A percentile compares a stretch with the other conserved stretches of the same genome.
Conservation (phyloP, 441 rosid genomes). For the Kokia cookei region DNA sequence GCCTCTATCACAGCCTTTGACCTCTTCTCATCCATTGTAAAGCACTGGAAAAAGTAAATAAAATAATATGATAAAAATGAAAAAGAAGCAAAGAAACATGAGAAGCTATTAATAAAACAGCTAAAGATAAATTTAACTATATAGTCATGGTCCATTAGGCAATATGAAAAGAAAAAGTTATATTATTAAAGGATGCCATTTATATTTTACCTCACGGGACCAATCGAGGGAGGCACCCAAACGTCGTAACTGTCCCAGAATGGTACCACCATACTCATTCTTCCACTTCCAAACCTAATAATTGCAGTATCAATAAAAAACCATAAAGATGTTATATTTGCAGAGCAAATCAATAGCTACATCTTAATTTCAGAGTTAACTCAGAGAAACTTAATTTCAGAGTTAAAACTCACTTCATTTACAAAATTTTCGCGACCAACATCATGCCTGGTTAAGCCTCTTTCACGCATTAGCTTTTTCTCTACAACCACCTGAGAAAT, state of each 20-base stretch:
- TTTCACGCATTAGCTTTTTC: constrained; percentile 74
- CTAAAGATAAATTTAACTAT: not conserved
- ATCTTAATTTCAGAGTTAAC: not conserved
- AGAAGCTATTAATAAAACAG: not conserved
- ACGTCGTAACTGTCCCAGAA: constrained; percentile 57
- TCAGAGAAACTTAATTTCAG: not conserved
- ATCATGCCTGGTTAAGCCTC: constrained; percentile 67
- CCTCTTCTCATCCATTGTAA: constrained; percentile 90
- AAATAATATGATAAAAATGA: not conserved
- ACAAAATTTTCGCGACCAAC: constrained; percentile 77
- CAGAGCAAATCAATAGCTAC: not conserved
- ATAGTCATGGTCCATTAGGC: not conserved
- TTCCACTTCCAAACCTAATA: constrained; percentile 94
- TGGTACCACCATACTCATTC: constrained; percentile 68
- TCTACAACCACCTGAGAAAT: constrained; percentile 65
- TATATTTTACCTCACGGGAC: constrained; percentile 82
- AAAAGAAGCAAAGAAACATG: not conserved
- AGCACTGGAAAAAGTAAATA: constrained; percentile 44
- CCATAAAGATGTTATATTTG: constrained; percentile 3
- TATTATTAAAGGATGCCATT: not conserved
- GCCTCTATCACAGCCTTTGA: constrained; percentile 84
- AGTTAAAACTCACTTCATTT: constrained; percentile 43
- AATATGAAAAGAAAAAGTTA: not conserved
- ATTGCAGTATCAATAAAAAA: constrained; percentile 15
- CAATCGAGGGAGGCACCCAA: constrained; percentile 96